Base-by-base conservation (phyloP, 495 filamentous ascomycete genomes). In the Pyronema domesticum region DNA sequence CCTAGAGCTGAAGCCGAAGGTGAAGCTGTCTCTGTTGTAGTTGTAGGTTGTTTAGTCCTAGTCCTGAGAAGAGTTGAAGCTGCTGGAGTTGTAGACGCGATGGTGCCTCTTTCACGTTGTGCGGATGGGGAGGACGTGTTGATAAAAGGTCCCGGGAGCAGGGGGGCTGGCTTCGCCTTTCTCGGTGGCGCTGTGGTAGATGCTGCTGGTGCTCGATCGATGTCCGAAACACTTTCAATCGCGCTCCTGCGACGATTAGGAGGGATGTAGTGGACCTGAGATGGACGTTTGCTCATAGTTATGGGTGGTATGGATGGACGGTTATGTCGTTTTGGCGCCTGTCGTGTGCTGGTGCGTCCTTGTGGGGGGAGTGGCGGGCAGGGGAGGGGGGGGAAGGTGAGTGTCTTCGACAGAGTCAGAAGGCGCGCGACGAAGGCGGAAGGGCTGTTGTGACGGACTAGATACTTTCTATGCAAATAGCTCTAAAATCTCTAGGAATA, bases 191-290 rank as follows among this genome's bases (percentile, higher is more conserved):
- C 13, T 43, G 17, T 43, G 13, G 39, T n/a, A 5, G 23, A 2
- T 2, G 23, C 1, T 30, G 23, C 23, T 30, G 23, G 23, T 30
- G 2, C 45, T n/a, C 45, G 45, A 47, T 47, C 45, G 17, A 2
- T 23, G 45, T 15, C 45, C 17, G 45, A 47, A 23, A 47, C 45
- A 19, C 23, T 30, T 30, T 30, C 23, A 13, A 33, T 33, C 10
- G 48, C 11, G 9, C 10, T 34, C 33, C 36, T 51, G 48, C 48
- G 48, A 23, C 48, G 48, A n/a, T 23, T n/a, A 4, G 48, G 48
- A 13, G 48, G 48, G 48, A 51, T 37, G 30, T 51, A 51, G 48
- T 51, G 48, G 19, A 37, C 33, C 33, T 51, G 17, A 2, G 30
- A 17, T 11, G 48, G 48, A 37, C 48, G 48, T 51, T 51, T 51